These are phyloP conservation scores for Piper betle DNA, from an alignment of 164 flowering plant genomes.

Conservation along the genomic window DNA sequence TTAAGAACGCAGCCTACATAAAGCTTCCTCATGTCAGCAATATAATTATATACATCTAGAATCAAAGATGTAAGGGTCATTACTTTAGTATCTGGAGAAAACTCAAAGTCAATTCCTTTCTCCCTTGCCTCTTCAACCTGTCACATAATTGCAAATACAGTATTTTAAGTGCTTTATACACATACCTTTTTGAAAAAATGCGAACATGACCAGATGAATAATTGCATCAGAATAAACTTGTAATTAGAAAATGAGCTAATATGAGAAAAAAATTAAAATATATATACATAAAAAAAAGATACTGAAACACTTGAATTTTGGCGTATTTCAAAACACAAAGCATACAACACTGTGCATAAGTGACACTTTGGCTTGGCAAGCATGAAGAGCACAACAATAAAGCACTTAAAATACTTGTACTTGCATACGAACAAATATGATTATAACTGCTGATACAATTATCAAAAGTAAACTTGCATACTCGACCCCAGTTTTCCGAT, in stretches of 20 bases:
- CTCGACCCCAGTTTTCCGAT: too few relatives aligned
- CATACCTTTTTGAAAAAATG: too few relatives aligned
- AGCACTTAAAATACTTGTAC: too few relatives aligned
- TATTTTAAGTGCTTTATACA: too few relatives aligned
- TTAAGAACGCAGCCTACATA: constrained; percentile 63
- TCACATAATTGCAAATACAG: not conserved
- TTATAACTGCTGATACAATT: too few relatives aligned
- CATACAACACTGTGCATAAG: too few relatives aligned
- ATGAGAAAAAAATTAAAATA: not conserved
- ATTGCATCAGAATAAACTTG: not conserved
- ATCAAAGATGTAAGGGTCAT: not conserved
- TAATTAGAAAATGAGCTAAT: not conserved
- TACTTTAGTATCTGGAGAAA: constrained; percentile 86
- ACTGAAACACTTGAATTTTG: too few relatives aligned
- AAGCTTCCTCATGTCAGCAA: not conserved
- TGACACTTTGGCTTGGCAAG: too few relatives aligned
- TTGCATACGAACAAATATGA: too few relatives aligned
- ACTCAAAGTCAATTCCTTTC: constrained; percentile 65
- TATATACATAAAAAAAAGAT: not conserved
- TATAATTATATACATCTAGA: not conserved
- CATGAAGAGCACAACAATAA: too few relatives aligned
- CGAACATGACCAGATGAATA: not conserved
- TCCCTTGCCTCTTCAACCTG: constrained; percentile 73
- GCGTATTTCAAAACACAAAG: too few relatives aligned
- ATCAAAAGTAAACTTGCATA: too few relatives aligned